Conservation (phyloP, 2,329 filamentous ascomycete species). For the Oidium heveae region DNA sequence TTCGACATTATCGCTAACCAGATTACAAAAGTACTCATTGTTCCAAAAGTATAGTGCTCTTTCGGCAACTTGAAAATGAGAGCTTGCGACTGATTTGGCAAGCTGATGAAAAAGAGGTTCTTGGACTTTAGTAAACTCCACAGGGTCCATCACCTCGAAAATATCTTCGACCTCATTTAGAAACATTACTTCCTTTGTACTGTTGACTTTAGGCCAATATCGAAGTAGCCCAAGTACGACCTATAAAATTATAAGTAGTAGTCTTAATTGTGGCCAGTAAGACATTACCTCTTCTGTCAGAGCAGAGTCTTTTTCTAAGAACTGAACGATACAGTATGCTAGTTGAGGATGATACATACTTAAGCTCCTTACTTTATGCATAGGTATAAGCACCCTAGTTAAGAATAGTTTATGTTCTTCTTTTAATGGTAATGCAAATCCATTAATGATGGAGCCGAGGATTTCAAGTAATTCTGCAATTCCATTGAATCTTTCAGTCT, state of each 20-base stretch:
- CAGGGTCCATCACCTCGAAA: constrained; percentile 98
- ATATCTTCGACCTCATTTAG: constrained; percentile 98
- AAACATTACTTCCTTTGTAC: constrained; percentile 99
- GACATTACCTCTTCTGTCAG: constrained; percentile 72
- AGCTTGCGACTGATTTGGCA: constrained; percentile 91
- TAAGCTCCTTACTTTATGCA: constrained; percentile 95
- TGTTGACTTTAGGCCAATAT: constrained; percentile 99
- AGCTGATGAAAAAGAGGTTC: constrained; percentile 93
- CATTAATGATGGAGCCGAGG: constrained; percentile 94
- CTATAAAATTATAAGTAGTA: constrained; percentile 18
- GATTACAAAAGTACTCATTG: constrained; percentile 98
- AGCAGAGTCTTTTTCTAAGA: constrained; percentile 89
- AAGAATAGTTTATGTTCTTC: constrained; percentile 98
- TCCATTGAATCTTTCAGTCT: constrained; percentile 94
- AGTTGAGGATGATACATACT: constrained; percentile 99
- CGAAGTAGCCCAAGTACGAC: constrained; percentile 82
- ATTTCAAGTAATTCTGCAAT: constrained; percentile 95
- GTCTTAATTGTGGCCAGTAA: not conserved
- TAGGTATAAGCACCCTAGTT: constrained; percentile 69
- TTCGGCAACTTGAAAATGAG: constrained; percentile 96
- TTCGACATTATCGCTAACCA: constrained; percentile 96
- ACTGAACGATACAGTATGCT: constrained; percentile 97
- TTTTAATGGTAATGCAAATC: constrained; percentile 86
- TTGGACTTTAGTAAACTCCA: constrained; percentile 95
- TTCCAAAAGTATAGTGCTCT: constrained; percentile 98